A percentile compares a stretch with the other conserved stretches of the same genome.
These are phyloP conservation scores for Mycena filopes DNA, from an alignment of 768 basidiomycete genomes.

Conservation along the genomic window DNA sequence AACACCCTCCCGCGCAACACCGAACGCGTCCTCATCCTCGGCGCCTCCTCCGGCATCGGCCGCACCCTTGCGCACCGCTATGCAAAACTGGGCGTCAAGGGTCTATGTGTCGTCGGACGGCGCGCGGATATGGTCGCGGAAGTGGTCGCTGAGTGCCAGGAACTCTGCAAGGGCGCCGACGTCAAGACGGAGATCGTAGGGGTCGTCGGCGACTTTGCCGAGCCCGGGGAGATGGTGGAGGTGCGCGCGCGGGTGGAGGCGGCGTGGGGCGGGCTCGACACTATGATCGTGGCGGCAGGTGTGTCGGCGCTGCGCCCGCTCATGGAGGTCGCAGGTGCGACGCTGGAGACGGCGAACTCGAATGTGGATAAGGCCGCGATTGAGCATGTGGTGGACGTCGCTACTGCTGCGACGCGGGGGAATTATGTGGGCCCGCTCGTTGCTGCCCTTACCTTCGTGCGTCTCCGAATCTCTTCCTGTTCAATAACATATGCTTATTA, in stretches of 20 bases:
- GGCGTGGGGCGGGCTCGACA: slow-evolving; percentile 87
- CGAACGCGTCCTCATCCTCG: slow-evolving; percentile 85
- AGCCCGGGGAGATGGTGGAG: slow-evolving; percentile 72
- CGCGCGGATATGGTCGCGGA: slow-evolving; percentile 62
- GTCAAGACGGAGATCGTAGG: slow-evolving; percentile 53
- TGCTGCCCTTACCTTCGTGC: slow-evolving; percentile 76
- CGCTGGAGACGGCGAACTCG: slow-evolving; percentile 35
- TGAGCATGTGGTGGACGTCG: slow-evolving; percentile 64
- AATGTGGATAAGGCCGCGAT: slow-evolving; percentile 59
- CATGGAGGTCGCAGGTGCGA: slow-evolving; percentile 72
- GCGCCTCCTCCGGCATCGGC: slow-evolving; percentile 88
- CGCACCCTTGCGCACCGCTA: slow-evolving; percentile 75
- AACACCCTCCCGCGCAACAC: slow-evolving; percentile 49
- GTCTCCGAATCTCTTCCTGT: slow-evolving; percentile 40
- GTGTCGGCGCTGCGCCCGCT: slow-evolving; percentile 85
- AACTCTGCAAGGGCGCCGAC: slow-evolving; percentile 20
- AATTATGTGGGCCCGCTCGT: slow-evolving; percentile 81
- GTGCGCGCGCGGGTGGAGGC: slow-evolving; percentile 62
- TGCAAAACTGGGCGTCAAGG: slow-evolving; percentile 74
- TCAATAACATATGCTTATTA: too few species aligned
- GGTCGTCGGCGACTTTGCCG: slow-evolving; percentile 70
- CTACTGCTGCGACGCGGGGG: slow-evolving; percentile 63
- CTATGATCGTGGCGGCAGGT: slow-evolving; percentile 83
- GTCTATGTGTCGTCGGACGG: slow-evolving; percentile 78
- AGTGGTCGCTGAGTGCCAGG: slow-evolving; percentile 68